These are phyloP conservation scores for Ogataea naganishii DNA, from an alignment of 805 yeast species.

Conservation along the genomic window DNA sequence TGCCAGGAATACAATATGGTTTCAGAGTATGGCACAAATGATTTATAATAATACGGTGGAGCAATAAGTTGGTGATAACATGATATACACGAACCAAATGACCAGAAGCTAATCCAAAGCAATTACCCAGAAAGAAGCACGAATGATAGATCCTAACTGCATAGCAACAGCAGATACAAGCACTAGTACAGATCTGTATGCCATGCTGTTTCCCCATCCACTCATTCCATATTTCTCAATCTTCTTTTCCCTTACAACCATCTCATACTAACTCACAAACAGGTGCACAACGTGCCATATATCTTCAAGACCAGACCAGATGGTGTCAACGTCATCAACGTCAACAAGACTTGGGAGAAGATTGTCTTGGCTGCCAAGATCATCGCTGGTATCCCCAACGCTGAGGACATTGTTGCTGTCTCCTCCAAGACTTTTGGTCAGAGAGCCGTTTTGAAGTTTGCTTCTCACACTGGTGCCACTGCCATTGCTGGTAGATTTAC, in stretches of 20 bases:
- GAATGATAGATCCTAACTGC: too few relatives aligned
- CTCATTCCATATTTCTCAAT: not conserved
- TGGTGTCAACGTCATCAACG: conserved; percentile 97
- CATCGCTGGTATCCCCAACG: conserved; percentile 98
- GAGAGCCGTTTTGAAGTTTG: conserved; percentile 99
- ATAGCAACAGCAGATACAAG: too few relatives aligned
- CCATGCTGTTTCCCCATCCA: conserved; percentile 1
- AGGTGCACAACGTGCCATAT: conserved; percentile 96
- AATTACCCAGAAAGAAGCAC: too few relatives aligned
- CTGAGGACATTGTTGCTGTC: conserved; percentile 97
- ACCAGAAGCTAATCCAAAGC: too few relatives aligned
- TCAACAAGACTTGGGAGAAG: conserved; percentile 99
- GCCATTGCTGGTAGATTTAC: conserved; percentile 99
- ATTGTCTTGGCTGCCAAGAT: conserved; percentile 99
- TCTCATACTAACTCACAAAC: conserved; percentile 18
- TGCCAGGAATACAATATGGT: too few relatives aligned
- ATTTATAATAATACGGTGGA: too few relatives aligned
- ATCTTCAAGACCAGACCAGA: conserved; percentile 98
- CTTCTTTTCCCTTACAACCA: conserved; percentile 10
- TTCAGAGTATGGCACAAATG: too few relatives aligned
- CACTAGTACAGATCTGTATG: too few relatives aligned
- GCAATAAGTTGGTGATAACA: too few relatives aligned
- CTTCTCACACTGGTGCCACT: conserved; percentile 99
- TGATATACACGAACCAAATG: too few relatives aligned
- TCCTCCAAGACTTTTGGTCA: conserved; percentile 99